Evolutionary conservation across 176 grass and related monocot genomes (phyloP).

Genomic region (Urochloa ruziziensis): DNA sequence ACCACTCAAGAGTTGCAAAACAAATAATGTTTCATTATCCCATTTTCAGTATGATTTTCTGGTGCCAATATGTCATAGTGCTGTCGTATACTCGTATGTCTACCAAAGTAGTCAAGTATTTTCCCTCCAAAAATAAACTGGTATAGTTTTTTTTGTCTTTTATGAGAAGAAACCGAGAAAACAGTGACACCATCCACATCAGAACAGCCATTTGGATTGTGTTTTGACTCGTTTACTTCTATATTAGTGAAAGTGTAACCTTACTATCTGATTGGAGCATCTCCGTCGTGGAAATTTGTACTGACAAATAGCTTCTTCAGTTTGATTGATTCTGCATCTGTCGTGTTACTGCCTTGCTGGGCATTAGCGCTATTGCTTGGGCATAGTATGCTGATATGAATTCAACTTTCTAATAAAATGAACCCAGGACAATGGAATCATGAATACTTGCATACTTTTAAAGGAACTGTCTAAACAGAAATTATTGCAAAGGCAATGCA

Average conservation of each 20-base stretch:
- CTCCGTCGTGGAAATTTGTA: neutral
- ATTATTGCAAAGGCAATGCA: neutral
- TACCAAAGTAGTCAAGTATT: neutral
- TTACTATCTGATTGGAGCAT: neutral
- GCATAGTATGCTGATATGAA: neutral
- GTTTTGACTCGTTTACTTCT: neutral
- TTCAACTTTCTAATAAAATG: neutral
- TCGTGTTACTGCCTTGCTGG: neutral
- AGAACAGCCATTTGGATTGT: neutral
- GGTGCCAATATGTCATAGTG: constrained; percentile 11
- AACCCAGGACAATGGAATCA: neutral
- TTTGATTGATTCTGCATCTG: constrained; percentile 3
- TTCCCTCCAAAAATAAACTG: neutral
- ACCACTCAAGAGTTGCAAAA: neutral
- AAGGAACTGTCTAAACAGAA: neutral
- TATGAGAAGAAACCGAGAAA: neutral
- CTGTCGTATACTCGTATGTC: neutral
- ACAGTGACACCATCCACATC: neutral
- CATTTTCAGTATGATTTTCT: neutral
- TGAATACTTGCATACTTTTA: neutral
- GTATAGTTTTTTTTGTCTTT: neutral
- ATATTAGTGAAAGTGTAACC: neutral
- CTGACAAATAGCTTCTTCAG: neutral
- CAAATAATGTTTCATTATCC: neutral
- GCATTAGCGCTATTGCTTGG: neutral